Conservation (phyloP, 2,329 filamentous ascomycete species). For the Cyclaneusma minus region DNA sequence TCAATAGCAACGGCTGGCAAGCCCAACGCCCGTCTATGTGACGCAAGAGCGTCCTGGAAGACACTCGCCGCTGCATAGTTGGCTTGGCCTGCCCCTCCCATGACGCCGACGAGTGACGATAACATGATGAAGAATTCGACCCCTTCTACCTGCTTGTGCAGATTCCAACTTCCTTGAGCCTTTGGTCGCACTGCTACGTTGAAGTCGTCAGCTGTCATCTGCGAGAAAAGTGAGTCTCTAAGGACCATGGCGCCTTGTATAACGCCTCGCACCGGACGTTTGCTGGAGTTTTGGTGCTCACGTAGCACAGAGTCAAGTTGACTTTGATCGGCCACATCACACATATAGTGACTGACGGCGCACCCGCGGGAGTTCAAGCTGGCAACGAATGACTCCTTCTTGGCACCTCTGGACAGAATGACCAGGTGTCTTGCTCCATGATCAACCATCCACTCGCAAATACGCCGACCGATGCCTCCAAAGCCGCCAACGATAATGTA, state of each 20-base stretch:
- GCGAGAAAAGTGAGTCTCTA: conserved; percentile 2
- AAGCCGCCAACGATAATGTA: conserved; percentile 12
- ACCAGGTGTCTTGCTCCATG: conserved; percentile 8
- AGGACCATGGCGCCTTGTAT: conserved; percentile 20
- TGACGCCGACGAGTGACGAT: background rate
- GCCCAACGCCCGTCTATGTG: too few relatives aligned
- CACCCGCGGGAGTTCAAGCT: too few relatives aligned
- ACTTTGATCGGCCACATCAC: too few relatives aligned
- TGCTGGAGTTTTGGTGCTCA: background rate
- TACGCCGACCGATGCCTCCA: conserved; percentile 7
- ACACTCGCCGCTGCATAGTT: background rate
- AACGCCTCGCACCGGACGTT: conserved; percentile 9
- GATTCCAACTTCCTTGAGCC: background rate
- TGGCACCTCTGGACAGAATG: conserved; percentile 7
- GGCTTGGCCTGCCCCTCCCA: background rate
- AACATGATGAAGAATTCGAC: background rate
- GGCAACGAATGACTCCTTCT: too few relatives aligned
- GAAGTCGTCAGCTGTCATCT: background rate
- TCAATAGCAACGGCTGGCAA: conserved; percentile 10
- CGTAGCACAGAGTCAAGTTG: too few relatives aligned
- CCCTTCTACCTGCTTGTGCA: background rate
- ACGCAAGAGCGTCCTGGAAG: background rate
- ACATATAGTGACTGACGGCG: too few relatives aligned
- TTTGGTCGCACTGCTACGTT: background rate
- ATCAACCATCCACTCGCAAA: conserved; percentile 5